Conservation (phyloP, 345 rosid species). For the Syzygium jambos region DNA sequence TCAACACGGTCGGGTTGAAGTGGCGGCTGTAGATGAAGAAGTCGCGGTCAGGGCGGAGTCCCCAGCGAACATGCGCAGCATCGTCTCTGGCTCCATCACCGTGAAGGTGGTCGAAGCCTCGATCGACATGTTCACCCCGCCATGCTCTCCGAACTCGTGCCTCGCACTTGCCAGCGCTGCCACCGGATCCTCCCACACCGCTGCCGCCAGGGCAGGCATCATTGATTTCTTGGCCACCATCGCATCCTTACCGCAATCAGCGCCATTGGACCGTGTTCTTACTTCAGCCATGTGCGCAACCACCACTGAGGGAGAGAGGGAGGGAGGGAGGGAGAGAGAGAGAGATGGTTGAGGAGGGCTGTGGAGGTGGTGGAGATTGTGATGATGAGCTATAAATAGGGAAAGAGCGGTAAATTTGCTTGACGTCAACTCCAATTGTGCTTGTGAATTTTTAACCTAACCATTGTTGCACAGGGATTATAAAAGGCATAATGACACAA, state of each 20-base stretch:
- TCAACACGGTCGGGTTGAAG: constrained; percentile 91
- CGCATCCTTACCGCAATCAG: constrained; percentile 18
- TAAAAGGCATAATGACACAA: no score
- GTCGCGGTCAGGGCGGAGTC: constrained; percentile 94
- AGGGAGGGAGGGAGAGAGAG: neutral
- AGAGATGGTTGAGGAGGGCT: neutral
- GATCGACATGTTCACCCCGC: constrained; percentile 97
- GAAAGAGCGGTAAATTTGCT: neutral
- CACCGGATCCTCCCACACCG: constrained; percentile 53
- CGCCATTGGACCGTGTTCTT: constrained; percentile 20
- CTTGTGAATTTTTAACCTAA: neutral
- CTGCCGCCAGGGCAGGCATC: constrained; percentile 9
- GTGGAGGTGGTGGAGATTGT: neutral
- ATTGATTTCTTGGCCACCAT: constrained; percentile 36
- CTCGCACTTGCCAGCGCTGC: constrained; percentile 68
- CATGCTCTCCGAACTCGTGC: constrained; percentile 95
- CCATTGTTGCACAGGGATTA: neutral
- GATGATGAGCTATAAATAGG: neutral
- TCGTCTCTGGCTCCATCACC: constrained; percentile 95
- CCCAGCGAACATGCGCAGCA: constrained; percentile 85
- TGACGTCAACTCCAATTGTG: neutral
- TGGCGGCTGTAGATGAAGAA: constrained; percentile 96
- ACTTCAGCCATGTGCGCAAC: constrained; percentile 27
- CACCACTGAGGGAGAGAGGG: neutral
- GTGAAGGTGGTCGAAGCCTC: constrained; percentile 98